phyloP scores from a whole-genome alignment of 345 rosid genomes.

The Cochlearia excelsa region DNA sequence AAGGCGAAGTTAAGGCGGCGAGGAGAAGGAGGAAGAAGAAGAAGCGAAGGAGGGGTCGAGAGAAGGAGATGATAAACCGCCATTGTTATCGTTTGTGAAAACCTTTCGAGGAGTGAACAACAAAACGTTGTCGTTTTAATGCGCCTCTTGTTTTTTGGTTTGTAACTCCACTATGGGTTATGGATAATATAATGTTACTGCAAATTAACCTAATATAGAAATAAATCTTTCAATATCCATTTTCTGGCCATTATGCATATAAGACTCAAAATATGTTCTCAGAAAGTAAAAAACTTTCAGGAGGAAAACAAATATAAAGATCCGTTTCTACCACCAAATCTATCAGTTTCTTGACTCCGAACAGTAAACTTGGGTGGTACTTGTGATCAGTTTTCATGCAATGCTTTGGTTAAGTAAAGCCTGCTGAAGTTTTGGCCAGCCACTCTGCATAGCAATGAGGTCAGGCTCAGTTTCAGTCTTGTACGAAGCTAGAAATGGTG shows the following conservation, averaged over 20 bases:
- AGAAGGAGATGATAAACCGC: conserved; percentile 47
- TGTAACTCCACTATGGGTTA: no score
- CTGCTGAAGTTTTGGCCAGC: conserved; percentile 92
- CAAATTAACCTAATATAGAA: no score
- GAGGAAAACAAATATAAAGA: no score
- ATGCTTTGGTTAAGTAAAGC: conserved; percentile 73
- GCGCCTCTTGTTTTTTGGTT: background rate
- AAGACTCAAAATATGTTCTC: no score
- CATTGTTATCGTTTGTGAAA: conserved; percentile 32
- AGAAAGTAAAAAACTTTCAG: no score
- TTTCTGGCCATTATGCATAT: no score
- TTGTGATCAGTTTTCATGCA: conserved; percentile 62
- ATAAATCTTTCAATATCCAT: no score
- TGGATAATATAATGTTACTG: no score
- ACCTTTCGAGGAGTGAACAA: background rate
- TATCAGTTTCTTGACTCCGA: background rate
- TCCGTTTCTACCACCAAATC: no score
- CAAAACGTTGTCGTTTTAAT: background rate
- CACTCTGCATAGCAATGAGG: conserved; percentile 54
- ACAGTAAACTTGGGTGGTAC: background rate
- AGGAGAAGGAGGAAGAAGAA: conserved; percentile 26
- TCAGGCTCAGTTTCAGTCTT: background rate
- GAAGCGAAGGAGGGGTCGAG: conserved; percentile 37
- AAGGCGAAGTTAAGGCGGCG: conserved; percentile 18
- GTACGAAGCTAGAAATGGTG: background rate